These are phyloP conservation scores for Aspergillus affinis DNA, from an alignment of 495 filamentous ascomycete species.

Conservation along the genomic window DNA sequence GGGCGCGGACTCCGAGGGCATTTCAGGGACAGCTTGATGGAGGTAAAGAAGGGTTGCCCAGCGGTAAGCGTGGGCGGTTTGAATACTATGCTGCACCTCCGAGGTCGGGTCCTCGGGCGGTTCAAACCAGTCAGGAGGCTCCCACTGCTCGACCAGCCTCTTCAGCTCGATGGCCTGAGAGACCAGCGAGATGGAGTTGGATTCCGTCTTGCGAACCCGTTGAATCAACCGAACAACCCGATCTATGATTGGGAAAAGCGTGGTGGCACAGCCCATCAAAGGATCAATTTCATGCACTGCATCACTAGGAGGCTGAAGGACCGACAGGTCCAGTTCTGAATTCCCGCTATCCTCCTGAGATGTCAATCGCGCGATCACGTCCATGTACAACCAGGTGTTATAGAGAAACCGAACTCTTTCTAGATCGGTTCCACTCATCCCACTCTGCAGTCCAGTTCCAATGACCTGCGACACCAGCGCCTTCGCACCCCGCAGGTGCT, in stretches of 20 bases:
- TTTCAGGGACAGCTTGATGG: conserved; percentile 76
- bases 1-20: conserved; percentile 57
- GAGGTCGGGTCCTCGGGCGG: conserved; percentile 66
- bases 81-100: conserved; percentile 64
- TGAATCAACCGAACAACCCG: conserved; percentile 68
- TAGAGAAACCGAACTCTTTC: conserved; percentile 66
- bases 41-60: conserved; percentile 75
- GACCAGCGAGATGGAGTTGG: conserved; percentile 63
- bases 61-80: conserved; percentile 75
- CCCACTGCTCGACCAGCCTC: conserved; percentile 62
- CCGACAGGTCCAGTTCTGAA: conserved; percentile 50
- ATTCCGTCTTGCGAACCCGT: conserved; percentile 55
- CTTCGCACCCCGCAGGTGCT: conserved; percentile 71
- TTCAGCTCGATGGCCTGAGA: conserved; percentile 66
- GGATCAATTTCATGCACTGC: conserved; percentile 65
- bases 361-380: conserved; percentile 75
- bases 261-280: conserved; percentile 71
- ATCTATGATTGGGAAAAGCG: conserved; percentile 73
- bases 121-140: conserved; percentile 56
- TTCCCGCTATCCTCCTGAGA: conserved; percentile 60
- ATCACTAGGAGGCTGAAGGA: conserved; percentile 38
- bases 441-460: conserved; percentile 34
- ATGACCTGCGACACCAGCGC: conserved; percentile 61
- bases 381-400: conserved; percentile 81
- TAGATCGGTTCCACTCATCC: conserved; percentile 42